Percentiles rank a stretch among this genome's conserved stretches.
phyloP scores from a whole-genome alignment of 176 grass and related monocot genomes.

The Zoysia pacifica region DNA sequence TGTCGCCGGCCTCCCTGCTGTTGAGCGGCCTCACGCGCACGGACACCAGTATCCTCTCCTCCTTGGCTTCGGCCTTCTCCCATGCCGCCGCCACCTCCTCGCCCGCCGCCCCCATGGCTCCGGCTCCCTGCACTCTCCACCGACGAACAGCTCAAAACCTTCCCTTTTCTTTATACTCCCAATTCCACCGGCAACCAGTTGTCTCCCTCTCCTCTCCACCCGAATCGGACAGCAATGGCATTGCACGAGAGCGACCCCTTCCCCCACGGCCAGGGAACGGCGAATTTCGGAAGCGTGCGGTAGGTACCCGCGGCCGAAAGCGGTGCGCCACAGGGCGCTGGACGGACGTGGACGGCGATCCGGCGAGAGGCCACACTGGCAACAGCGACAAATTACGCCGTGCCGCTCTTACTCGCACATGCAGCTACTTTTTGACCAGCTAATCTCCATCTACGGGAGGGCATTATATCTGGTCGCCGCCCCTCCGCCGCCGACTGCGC shows the following conservation, averaged over 20 bases:
- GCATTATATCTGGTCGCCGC: constrained; percentile 31
- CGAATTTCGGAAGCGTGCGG: constrained; percentile 33
- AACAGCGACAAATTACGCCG: not conserved
- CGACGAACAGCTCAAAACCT: constrained; percentile 36
- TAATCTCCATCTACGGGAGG: not conserved
- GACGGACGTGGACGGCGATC: constrained; percentile 47
- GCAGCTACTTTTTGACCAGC: constrained; percentile 25
- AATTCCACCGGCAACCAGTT: constrained; percentile 9
- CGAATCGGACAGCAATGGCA: constrained; percentile 26
- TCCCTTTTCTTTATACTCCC: not conserved
- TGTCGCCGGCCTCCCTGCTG: constrained; percentile 64
- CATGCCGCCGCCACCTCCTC: constrained; percentile 44
- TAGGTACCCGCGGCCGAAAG: constrained; percentile 46
- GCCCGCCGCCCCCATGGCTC: constrained; percentile 40
- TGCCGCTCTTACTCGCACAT: constrained; percentile 33
- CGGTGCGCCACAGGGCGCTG: constrained; percentile 19
- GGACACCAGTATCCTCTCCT: constrained; percentile 91
- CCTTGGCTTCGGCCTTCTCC: constrained; percentile 45
- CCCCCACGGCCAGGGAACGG: not conserved
- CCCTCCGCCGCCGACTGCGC: constrained; percentile 28
- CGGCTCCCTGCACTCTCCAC: constrained; percentile 17
- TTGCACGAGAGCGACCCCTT: constrained; percentile 41
- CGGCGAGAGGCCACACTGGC: constrained; percentile 34
- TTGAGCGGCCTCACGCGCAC: constrained; percentile 82
- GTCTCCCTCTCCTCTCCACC: not conserved